These are phyloP conservation scores for Rhytidiadelphus loreus DNA, from an alignment of 225 moss, liverwort and hornwort species.

Conservation along the genomic window DNA sequence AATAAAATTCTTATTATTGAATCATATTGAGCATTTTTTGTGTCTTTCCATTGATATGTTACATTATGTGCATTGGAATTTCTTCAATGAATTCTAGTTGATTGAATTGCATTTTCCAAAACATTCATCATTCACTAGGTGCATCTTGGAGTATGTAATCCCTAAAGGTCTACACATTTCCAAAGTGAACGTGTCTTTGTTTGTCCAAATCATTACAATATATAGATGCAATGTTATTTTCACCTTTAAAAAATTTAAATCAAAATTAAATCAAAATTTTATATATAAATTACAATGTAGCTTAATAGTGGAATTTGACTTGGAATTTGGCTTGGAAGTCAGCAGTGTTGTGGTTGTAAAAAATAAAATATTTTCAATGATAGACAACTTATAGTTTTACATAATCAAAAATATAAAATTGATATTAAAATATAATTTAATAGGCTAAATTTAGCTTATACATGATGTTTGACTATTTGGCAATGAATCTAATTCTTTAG, in stretches of 20 bases:
- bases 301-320: not conserved
- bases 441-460: not conserved
- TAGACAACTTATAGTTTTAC: too few relatives aligned
- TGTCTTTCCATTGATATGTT: not conserved
- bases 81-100: not conserved
- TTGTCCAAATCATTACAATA: too few relatives aligned
- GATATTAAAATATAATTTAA: not conserved
- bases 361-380: accelerated
- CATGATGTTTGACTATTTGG: not conserved
- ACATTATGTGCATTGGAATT: not conserved
- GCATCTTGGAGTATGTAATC: not conserved
- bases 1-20: not conserved
- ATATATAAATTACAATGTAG: too few relatives aligned
- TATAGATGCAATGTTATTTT: too few relatives aligned
- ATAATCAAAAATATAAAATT: not conserved
- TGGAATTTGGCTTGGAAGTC: not conserved
- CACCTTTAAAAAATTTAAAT: too few relatives aligned
- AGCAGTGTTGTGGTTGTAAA: not conserved
- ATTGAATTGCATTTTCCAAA: not conserved
- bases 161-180: too few relatives aligned
- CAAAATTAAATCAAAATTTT: not conserved
- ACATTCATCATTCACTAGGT: not conserved
- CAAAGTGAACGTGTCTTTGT: not conserved
- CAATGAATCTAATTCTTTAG: not conserved
- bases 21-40: not conserved